Base-by-base conservation (phyloP, 2,329 filamentous ascomycete species). In the Phyllachora maydis region DNA sequence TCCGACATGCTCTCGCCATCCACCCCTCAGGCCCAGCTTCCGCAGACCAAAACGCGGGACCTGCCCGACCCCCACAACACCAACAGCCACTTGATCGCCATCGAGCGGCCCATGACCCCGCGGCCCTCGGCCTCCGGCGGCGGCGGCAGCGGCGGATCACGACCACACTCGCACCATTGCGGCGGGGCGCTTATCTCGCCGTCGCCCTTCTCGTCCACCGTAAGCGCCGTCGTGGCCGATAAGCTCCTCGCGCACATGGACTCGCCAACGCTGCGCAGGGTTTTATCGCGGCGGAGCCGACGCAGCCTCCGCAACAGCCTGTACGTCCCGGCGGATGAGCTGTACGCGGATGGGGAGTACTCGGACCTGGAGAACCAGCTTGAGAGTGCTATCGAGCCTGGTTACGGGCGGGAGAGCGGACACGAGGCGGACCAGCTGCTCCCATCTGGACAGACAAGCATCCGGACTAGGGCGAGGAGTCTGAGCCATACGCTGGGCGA, bases 121-220 rank as follows among this genome's bases (percentile, higher is more conserved):
- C 32, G 24, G 11, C 5, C 21, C 16, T 12, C 11, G 22, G 26
- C 14, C 23, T 19, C 6, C 12, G 14, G 4, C 31, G n/a, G n/a
- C n/a, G n/a, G n/a, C n/a, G n/a, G n/a, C n/a, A n/a, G n/a, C n/a
- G n/a, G n/a, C n/a, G n/a, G n/a, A n/a, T n/a, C n/a, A n/a, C 39
- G 45, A 8, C 42, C 40, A 8, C 45, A 48, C 19, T 43, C 42
- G 21, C 46, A 49, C 14, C 46, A 50, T 23, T 51, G 44, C 30
- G 44, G 52, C 14, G 54, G 54, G 16, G 51, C 55, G 3, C 54
- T 68, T 18, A 63, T 66, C 29, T 67, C 62, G 3, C 63, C 64
- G 8, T 67, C 63, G 1, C 64, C 64, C 0, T 49, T 68, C 16
- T 65, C 62, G 2, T 65, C 62, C 0, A 66, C 64, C 2, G 57